phyloP scores from a whole-genome alignment of 1,139 yeast genomes.

The Kluyveromyces sp. region DNA sequence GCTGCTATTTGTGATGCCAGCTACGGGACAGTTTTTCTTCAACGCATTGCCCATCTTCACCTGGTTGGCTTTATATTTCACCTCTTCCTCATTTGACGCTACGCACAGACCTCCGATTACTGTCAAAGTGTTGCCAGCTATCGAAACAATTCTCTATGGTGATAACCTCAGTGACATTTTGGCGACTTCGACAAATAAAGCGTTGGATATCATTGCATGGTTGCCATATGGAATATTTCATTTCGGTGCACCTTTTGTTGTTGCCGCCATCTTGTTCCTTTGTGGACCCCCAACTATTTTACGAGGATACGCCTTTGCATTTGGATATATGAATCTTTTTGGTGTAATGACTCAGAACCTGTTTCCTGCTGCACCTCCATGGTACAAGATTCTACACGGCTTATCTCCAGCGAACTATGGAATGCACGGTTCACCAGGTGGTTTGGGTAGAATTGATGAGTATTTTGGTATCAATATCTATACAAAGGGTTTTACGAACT shows the following conservation, averaged over 20 bases:
- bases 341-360: conserved; percentile 79
- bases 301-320: conserved; percentile 85
- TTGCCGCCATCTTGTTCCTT: conserved; percentile 68
- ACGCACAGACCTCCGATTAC: conserved; percentile 81
- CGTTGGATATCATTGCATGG: conserved; percentile 86
- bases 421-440: conserved; percentile 96
- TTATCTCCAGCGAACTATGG: conserved; percentile 84
- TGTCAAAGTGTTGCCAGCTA: conserved; percentile 86
- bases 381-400: conserved; percentile 88
- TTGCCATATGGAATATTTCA: conserved; percentile 91
- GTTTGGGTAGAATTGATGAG: conserved; percentile 80
- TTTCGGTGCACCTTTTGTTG: conserved; percentile 82
- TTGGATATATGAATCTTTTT: conserved; percentile 90
- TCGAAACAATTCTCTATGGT: conserved; percentile 91
- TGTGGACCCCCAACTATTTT: conserved; percentile 92
- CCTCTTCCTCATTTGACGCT: conserved; percentile 70
- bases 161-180: conserved; percentile 84
- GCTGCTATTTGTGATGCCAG: conserved; percentile 50
- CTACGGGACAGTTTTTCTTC: conserved; percentile 78
- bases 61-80: conserved; percentile 82
- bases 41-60: conserved; percentile 80
- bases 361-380: conserved; percentile 97
- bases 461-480: conserved; percentile 78
- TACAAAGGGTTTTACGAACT: conserved; percentile 74
- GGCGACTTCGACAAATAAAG: conserved; percentile 62